Conservation (phyloP, 1,284 basidiomycete genomes). For the Ganoderma boninense region DNA sequence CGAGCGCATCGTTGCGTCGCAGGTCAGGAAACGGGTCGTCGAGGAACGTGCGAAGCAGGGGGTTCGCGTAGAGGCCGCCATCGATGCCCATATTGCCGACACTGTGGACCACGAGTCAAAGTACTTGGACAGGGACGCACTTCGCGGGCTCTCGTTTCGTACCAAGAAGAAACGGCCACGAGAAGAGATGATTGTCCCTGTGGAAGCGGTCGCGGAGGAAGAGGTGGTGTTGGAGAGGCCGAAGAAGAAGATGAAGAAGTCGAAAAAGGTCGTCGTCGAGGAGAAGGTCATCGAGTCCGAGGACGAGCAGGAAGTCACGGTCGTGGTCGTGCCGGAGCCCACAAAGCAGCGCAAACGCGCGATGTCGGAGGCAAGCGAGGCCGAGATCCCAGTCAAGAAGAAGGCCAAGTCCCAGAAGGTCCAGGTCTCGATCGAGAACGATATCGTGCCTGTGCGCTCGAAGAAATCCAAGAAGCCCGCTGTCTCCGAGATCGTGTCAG, state of each 20-base stretch:
- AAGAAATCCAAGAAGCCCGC: conserved; percentile 54
- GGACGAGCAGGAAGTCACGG: conserved; percentile 44
- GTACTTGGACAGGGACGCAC: conserved; percentile 40
- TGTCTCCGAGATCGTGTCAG: conserved; percentile 32
- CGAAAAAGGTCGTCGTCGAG: conserved; percentile 41
- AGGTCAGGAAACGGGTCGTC: conserved; percentile 61
- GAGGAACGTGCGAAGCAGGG: conserved; percentile 53
- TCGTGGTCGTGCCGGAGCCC: conserved; percentile 24
- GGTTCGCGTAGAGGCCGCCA: conserved; percentile 37
- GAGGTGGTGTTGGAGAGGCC: conserved; percentile 50
- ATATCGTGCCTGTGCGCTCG: conserved; percentile 46
- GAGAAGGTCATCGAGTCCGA: conserved; percentile 54
- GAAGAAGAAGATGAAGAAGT: conserved; percentile 56
- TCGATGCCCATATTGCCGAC: conserved; percentile 30
- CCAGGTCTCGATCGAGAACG: conserved; percentile 39
- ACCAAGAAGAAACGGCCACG: conserved; percentile 61
- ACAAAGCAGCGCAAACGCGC: conserved; percentile 38
- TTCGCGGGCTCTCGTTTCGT: conserved; percentile 76
- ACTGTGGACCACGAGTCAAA: conserved; percentile 22
- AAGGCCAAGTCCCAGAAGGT: conserved; percentile 37
- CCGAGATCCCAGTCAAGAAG: conserved; percentile 45
- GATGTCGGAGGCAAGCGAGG: conserved; percentile 38
- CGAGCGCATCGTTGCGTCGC: conserved; percentile 67
- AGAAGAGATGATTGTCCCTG: conserved; percentile 34
- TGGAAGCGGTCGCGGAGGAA: conserved; percentile 38